Conservation (phyloP, 1,139 yeast species). For the Pichia sp. region DNA sequence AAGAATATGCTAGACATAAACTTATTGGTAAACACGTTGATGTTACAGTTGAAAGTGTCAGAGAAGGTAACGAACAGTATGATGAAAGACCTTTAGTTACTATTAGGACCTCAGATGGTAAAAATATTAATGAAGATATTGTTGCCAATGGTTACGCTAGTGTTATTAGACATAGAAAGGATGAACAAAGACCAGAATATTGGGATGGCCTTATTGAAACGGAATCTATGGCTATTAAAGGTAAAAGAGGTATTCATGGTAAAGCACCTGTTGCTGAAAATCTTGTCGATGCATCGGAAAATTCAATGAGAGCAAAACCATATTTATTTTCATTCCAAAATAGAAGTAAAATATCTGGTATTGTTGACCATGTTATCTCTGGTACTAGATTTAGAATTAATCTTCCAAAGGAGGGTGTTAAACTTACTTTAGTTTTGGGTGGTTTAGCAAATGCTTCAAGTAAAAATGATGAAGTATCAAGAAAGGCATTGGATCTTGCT, state of each 20-base stretch:
- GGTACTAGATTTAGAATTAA: constrained; percentile 62
- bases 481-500: constrained; percentile 51
- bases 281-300: constrained; percentile 76
- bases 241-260: constrained; percentile 57
- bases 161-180: constrained; percentile 74
- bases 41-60: constrained; percentile 56
- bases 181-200: constrained; percentile 63
- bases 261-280: constrained; percentile 56
- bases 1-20: constrained; percentile 64
- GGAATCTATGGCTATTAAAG: constrained; percentile 54
- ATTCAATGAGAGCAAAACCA: constrained; percentile 63
- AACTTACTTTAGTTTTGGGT: constrained; percentile 66
- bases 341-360: constrained; percentile 57
- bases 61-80: constrained; percentile 58
- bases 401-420: constrained; percentile 68
- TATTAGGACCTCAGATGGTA: constrained; percentile 39
- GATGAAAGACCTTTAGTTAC: constrained; percentile 66
- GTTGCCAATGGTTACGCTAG: constrained; percentile 66
- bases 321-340: constrained; percentile 65
- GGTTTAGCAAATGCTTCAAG: constrained; percentile 51
- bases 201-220: constrained; percentile 76
- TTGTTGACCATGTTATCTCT: constrained; percentile 66
- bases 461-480: constrained; percentile 40
- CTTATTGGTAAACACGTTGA: constrained; percentile 65
- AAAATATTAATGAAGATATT: constrained; percentile 57